phyloP scores from a whole-genome alignment of 2,329 filamentous ascomycete genomes.

The Aureobasidium namibiae region DNA sequence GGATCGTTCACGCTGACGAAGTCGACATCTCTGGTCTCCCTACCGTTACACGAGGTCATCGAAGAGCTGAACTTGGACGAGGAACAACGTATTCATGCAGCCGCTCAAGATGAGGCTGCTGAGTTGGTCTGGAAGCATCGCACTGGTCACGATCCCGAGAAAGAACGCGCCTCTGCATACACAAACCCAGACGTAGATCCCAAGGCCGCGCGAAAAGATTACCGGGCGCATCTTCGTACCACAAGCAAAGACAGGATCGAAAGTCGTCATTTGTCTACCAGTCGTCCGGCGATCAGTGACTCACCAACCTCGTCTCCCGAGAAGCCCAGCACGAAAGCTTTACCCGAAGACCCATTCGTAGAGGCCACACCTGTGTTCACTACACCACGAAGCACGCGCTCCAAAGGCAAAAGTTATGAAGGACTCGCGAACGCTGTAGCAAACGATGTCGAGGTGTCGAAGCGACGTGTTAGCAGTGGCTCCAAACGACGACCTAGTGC shows the following conservation, averaged over 20 bases:
- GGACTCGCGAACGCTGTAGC: conserved; percentile 27
- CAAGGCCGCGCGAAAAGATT: conserved; percentile 36
- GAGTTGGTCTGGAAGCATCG: conserved; percentile 73
- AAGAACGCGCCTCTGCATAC: conserved; percentile 38
- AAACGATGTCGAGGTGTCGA: conserved; percentile 25
- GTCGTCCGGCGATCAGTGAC: neutral
- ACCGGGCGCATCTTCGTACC: conserved; percentile 58
- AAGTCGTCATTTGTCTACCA: conserved; percentile 12
- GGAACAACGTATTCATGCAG: conserved; percentile 56
- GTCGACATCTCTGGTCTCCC: conserved; percentile 31
- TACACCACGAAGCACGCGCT: neutral
- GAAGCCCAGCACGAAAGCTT: neutral
- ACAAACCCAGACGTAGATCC: conserved; percentile 25
- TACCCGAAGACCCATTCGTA: neutral
- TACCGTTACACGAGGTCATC: conserved; percentile 62
- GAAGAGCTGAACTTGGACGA: conserved; percentile 63
- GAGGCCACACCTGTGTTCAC: neutral
- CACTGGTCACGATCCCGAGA: conserved; percentile 58
- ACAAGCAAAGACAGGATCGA: neutral
- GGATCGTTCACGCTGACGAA: neutral
- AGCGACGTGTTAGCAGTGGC: conserved; percentile 53
- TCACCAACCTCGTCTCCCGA: neutral
- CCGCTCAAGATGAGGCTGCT: conserved; percentile 67
- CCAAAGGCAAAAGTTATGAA: conserved; percentile 27
- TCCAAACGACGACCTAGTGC: conserved; percentile 58